Base-by-base conservation (phyloP, 345 rosid genomes). In the Dipteronia dyeriana region DNA sequence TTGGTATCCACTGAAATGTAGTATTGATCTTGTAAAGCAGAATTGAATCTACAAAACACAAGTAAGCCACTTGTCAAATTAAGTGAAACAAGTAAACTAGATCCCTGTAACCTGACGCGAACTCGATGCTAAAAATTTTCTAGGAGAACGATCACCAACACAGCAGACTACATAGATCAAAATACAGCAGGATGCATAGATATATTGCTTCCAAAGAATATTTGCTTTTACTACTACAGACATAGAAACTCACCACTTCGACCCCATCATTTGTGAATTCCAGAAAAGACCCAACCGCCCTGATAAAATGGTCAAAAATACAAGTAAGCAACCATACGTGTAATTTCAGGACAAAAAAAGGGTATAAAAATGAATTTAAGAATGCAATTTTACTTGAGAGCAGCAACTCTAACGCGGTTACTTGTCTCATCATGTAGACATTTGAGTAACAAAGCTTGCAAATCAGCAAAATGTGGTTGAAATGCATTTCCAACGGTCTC, bases 261-360 rank as follows among this genome's bases (percentile, higher is more conserved):
- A 62, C 87, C 59, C 92, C 96, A 16, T 94, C 98, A 78, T 75
- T 84, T 26, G 93, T 91, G 79, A 94, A 97, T 84, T 97, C 99
- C 16, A 97, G 88, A 80, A 94, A 94, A 56, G 99, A 94, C 23
- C 99, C 99, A 60, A 97, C 94, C 38, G 99, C 98, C 97, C 99
- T 97, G 93, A 29, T 26, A 75, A 76, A 78, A 73, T 3, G 26
- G 29, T 39, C 34, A 39, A 65, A 76, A 80, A 72, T 43, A 17
- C 20, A 25, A 77, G 71, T 78, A 66, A 84, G 68, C 66, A 75
- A 67, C 19, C 59, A 63, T 2, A 53, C 7, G 56, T 14, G 66
- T 31, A 45, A 53, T 59, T 49, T 63, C 56, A 19, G 38, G 13
- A 82, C 56, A 51, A 49, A 76, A 76, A 57, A n/a, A 20, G 63